Conservation (phyloP, 148 eudicot genomes). For the Polygonum aviculare region DNA sequence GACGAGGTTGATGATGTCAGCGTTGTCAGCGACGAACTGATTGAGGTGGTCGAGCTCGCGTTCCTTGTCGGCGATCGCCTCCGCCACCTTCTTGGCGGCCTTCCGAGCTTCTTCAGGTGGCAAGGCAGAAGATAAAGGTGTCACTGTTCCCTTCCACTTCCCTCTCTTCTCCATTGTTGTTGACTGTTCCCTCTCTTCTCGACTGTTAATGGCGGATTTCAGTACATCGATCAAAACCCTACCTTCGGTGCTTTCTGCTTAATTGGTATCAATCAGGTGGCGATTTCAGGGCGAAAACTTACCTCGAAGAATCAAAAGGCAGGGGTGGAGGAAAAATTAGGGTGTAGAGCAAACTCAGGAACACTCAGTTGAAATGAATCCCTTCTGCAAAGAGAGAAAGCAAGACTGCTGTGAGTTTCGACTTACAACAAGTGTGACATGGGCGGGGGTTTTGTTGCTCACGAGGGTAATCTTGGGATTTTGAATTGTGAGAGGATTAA, state of each 20-base stretch:
- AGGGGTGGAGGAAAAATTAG: too few relatives aligned
- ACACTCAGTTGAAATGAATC: too few relatives aligned
- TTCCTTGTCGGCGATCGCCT: slow-evolving; percentile 32
- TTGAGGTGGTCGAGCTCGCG: slow-evolving; percentile 35
- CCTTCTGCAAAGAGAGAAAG: too few relatives aligned
- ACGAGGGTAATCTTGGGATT: neutral
- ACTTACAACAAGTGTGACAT: neutral
- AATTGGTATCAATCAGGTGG: neutral
- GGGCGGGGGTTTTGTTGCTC: neutral
- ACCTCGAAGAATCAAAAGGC: too few relatives aligned
- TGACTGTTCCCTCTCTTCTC: neutral
- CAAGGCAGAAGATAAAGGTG: slow-evolving; percentile 47
- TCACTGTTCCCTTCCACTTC: slow-evolving; percentile 53
- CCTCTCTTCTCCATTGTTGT: slow-evolving; percentile 1
- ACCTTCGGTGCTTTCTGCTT: neutral
- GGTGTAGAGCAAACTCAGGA: too few relatives aligned
- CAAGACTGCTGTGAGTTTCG: too few relatives aligned
- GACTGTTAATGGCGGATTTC: neutral
- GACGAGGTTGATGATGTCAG: slow-evolving; percentile 57
- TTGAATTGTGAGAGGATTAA: neutral
- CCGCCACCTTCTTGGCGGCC: slow-evolving; percentile 52
- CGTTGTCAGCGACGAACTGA: slow-evolving; percentile 44
- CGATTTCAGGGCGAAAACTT: too few relatives aligned
- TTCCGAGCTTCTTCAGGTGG: slow-evolving; percentile 59
- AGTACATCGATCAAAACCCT: neutral